Evolutionary conservation across 2,329 filamentous ascomycete species (phyloP), one percentile per base, ranked within the genome.

Genomic region (Botrytis porri): DNA sequence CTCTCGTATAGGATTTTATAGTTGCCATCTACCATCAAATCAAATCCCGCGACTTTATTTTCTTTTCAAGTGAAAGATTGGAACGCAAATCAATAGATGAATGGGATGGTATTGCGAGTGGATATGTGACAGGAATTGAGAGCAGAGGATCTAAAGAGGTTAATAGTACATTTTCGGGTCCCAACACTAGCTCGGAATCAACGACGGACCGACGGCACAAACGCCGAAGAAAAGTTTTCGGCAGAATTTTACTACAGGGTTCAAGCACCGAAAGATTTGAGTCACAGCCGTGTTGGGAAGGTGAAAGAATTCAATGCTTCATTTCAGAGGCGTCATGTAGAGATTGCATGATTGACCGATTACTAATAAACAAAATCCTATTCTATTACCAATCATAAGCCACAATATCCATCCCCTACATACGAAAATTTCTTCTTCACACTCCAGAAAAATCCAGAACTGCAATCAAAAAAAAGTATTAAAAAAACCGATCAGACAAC

Each of bases 401-500:
- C n/a, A n/a, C n/a, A 48, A 29, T 29, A 0, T 7, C 5, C 45
- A 4, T 1, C 5, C 0, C 14, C 18, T 14, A 2, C 0, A 2
- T 6, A 18, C 25, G 5, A 29, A 0, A 29, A 57, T 29, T 29
- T 57, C 51, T 88, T 89, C 88, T 80, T 88, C 85, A 80, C 84
- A 75, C 73, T 85, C 81, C 78, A 79, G 82, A 84, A 77, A 0
- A 51, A 57, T 57, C 54, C 83, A 77, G 79, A 81, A 78, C n/a
- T 81, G 82, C 81, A 88, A 87, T 83, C 85, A 88, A 89, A 84
- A 77, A 54, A 59, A 18, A 6, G 22, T 80, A 39, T 29, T n/a
- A n/a, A 39, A 29, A 41, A 62, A 43, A 76, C 87, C 93, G 93
- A 93, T 95, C 93, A 96, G 93, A 95, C 92, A 89, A 92, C 91